Base-by-base conservation (phyloP, 1,284 basidiomycete genomes). In the Trametes hirsuta region DNA sequence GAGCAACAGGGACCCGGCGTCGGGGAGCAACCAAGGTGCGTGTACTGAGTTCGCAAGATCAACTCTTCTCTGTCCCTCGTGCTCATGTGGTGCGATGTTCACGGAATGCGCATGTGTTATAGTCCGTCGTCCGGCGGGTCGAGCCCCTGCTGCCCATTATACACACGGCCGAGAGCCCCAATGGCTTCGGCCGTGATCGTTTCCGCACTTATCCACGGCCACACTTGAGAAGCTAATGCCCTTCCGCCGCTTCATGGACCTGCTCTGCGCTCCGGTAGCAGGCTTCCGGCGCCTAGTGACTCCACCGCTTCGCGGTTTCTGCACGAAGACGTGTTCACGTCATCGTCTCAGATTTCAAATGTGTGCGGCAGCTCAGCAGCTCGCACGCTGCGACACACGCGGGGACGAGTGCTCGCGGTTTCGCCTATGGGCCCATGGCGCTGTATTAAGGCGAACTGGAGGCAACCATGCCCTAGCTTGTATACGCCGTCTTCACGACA, bases 191-290 rank as follows among this genome's bases (percentile, higher is more conserved):
- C 37, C 15, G 37, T 21, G 21, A 21, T 37, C 22, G 49, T 25
- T 25, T 46, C 45, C 24, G 45, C 22, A 14, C 10, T 14, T 30
- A 46, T 48, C n/a, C 47, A 30, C 47, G 47, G 36, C 47, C 30
- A 35, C 47, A 48, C 36, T 22, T 22, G 10, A 10, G 34, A 30
- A 35, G 30, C 45, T 12, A 8, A 5, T 25, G 15, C 25, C 5
- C 18, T 46, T 25, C 25, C 24, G 25, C 15, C 34, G 42, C 42
- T 45, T 53, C 52, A 24, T 18, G n/a, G 44, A 24, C 52, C 52
- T 53, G 52, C 52, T 53, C 52, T 39, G 52, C 52, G 44, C 34
- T 30, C 35, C 47, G 44, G n/a, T 45, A 25, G 22, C 34, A n/a
- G 22, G 30, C 18, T 10, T 5, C 22, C 21, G 4, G 10, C 14